Conservation (phyloP, 1,139 yeast species). For the Magnusiomyces clavatus region DNA sequence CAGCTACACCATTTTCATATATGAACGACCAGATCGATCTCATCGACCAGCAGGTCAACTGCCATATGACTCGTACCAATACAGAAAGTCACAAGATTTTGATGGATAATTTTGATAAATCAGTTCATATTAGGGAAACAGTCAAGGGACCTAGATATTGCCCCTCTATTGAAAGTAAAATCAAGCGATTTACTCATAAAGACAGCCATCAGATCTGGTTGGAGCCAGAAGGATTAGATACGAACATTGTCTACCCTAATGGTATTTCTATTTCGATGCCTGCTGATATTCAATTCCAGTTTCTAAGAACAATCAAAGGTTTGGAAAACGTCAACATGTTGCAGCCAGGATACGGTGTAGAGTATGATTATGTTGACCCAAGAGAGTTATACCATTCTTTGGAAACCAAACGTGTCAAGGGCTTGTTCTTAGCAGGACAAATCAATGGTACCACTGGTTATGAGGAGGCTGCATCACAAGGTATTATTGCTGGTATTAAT, state of each 20-base stretch:
- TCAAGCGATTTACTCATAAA: slow-evolving; percentile 73
- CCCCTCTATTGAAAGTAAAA: slow-evolving; percentile 90
- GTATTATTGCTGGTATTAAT: slow-evolving; percentile 90
- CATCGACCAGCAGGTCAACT: slow-evolving; percentile 48
- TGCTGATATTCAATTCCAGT: slow-evolving; percentile 71
- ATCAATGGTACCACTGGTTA: slow-evolving; percentile 98
- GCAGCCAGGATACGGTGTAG: slow-evolving; percentile 98
- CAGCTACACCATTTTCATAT: slow-evolving; percentile 85
- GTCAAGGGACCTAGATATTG: slow-evolving; percentile 97
- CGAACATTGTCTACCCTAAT: slow-evolving; percentile 85
- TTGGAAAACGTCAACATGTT: slow-evolving; percentile 78
- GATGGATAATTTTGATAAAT: slow-evolving; percentile 61
- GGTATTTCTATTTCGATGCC: slow-evolving; percentile 98
- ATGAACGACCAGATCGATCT: slow-evolving; percentile 57
- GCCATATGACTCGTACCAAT: slow-evolving; percentile 77
- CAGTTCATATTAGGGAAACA: slow-evolving; percentile 87
- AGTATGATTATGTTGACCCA: slow-evolving; percentile 94
- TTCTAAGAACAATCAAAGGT: slow-evolving; percentile 78
- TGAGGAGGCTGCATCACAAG: slow-evolving; percentile 98
- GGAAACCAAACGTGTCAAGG: slow-evolving; percentile 74
- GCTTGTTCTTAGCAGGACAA: slow-evolving; percentile 89
- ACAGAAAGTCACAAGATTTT: slow-evolving; percentile 64
- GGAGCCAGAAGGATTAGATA: slow-evolving; percentile 90
- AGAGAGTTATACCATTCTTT: slow-evolving; percentile 70
- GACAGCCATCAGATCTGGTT: slow-evolving; percentile 80